Base-by-base conservation (phyloP, 768 basidiomycete species). In the Hemileccinum impolitum region DNA sequence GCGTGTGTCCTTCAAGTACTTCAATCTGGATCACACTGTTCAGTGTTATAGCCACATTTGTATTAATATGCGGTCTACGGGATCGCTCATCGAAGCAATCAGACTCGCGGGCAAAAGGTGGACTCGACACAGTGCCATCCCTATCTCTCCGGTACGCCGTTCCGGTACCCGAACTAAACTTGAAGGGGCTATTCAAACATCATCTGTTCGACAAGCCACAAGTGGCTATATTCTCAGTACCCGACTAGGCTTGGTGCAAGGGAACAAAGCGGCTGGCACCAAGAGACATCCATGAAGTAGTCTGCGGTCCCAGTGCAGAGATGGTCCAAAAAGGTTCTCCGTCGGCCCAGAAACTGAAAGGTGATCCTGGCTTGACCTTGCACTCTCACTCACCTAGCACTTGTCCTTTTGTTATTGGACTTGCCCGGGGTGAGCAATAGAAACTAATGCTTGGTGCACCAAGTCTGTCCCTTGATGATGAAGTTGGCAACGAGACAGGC, bases 281-380 rank as follows among this genome's bases (percentile, higher is more conserved):
- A 57, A 61, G 6, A 61, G 6, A 61, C 77, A 45, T 73, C 72
- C 6, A 70, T 80, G 23, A n/a, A 74, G 69, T 36, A 78, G 78
- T 77, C 2, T 80, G 79, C 34, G 79, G 78, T 3, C 69, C 76
- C 0, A 59, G 55, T 6, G 61, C 67, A 4, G 56, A 62, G 14
- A 57, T 60, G 1, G 75, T 74, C 19, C 67, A 71, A 17, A 34
- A 8, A 57, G 0, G 70, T 26, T 64, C 70, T 3, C 45, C 59
- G 4, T 67, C 70, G 6, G 45, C 30, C 44, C 67, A 30, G 28
- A 8, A 8, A 10, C 28, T 70, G 45, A 57, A 56, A 4, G 70
- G 70, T 17, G 69, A 66, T 1, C 62, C 70, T 7, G 70, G 59
- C 38, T 62, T 72, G 19, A 60, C 63, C 2, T 46, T 72, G 25